These are phyloP conservation scores for Aspergillus transmontanensis DNA, from an alignment of 2,329 filamentous ascomycete genomes.

Conservation along the genomic window DNA sequence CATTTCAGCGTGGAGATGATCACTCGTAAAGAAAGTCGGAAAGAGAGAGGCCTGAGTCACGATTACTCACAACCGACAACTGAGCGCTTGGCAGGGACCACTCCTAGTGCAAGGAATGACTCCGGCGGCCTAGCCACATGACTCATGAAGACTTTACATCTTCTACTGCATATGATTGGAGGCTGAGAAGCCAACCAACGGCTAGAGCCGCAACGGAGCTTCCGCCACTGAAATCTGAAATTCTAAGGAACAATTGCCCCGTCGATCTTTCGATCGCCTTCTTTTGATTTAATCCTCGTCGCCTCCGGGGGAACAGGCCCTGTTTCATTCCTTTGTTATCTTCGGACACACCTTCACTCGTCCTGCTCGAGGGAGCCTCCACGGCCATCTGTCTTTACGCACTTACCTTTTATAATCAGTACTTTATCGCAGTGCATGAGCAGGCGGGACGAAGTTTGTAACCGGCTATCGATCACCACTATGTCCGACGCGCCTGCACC, in stretches of 20 bases:
- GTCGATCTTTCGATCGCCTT: neutral
- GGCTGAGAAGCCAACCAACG: neutral
- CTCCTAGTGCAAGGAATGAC: too few relatives aligned
- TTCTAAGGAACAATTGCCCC: neutral
- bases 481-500: slow-evolving; percentile 21
- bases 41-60: slow-evolving; percentile 12
- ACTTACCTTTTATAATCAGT: neutral
- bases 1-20: neutral
- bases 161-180: neutral
- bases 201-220: neutral
- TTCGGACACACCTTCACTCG: neutral
- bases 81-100: neutral
- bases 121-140: neutral
- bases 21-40: neutral
- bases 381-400: neutral
- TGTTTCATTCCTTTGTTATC: neutral
- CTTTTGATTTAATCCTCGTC: neutral
- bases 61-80: slow-evolving; percentile 11
- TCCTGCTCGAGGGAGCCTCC: neutral
- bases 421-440: slow-evolving; percentile 16
- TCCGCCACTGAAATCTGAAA: slow-evolving; percentile 4
- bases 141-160: neutral
- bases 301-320: neutral
- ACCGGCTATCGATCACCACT: slow-evolving; percentile 7
- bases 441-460: neutral